Evolutionary conservation across 331 rosid species (phyloP).

Genomic region (Telfairia occidentalis): DNA sequence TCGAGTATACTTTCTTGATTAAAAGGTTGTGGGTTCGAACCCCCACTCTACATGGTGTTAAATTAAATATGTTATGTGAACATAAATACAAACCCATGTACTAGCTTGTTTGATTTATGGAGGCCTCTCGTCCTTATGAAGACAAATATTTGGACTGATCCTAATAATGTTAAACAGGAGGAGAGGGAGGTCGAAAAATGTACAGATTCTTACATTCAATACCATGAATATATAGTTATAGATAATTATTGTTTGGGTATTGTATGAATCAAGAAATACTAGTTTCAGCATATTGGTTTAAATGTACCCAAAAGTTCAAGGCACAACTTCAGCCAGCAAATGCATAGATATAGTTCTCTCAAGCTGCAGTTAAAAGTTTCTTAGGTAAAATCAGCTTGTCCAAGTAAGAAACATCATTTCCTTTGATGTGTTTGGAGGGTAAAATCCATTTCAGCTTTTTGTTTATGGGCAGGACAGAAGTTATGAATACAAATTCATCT

Average conservation of each 20-base stretch:
- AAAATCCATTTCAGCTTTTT: constrained; percentile 94
- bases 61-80: neutral
- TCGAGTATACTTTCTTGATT: no score
- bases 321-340: constrained; percentile 70
- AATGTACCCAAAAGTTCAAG: constrained; percentile 12
- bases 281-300: neutral
- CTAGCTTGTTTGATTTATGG: neutral
- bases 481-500: neutral
- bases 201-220: neutral
- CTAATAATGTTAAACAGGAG: neutral
- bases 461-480: constrained; percentile 22
- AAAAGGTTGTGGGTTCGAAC: no score
- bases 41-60: no score
- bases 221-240: neutral
- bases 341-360: constrained; percentile 87
- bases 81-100: neutral
- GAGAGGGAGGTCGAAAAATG: neutral
- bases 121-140: neutral
- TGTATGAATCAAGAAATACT: neutral
- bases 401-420: constrained; percentile 36
- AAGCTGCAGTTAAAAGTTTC: constrained; percentile 55
- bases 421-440: constrained; percentile 29
- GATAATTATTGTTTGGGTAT: neutral
- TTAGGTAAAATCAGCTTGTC: constrained; percentile 76
- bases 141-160: neutral